These are phyloP conservation scores for Cardiospermum halicacabum DNA, from an alignment of 345 rosid species.

Conservation along the genomic window DNA sequence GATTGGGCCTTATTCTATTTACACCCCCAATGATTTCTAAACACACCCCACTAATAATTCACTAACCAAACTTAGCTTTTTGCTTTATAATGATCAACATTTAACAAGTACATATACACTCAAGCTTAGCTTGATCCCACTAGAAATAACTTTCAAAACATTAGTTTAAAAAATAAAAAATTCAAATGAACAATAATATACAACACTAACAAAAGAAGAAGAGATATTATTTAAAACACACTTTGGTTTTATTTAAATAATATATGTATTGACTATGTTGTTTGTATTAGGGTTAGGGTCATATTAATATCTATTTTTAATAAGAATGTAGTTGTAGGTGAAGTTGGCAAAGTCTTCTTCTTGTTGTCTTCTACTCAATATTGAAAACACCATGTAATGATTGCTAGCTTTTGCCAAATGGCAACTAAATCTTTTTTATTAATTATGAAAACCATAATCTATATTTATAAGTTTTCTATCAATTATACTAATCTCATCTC, in stretches of 20 bases:
- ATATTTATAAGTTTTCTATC: too few species aligned
- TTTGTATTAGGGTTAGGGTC: neutral
- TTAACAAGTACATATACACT: neutral
- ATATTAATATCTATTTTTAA: too few species aligned
- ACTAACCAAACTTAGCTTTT: too few species aligned
- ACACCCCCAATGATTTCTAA: too few species aligned
- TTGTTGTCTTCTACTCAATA: slow-evolving; percentile 25
- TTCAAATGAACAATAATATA: slow-evolving; percentile 29
- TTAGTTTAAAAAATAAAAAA: neutral
- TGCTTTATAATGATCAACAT: too few species aligned
- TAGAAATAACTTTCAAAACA: slow-evolving; percentile 14
- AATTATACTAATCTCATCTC: too few species aligned
- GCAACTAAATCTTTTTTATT: neutral
- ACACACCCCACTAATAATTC: too few species aligned
- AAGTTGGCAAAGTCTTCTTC: slow-evolving; percentile 19
- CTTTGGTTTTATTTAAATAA: too few species aligned
- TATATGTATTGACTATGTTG: slow-evolving; percentile 21
- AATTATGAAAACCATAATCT: too few species aligned
- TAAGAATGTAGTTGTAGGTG: slow-evolving; percentile 9
- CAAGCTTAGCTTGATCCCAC: slow-evolving; percentile 20
- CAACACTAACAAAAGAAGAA: neutral
- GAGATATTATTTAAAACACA: slow-evolving; percentile 13
- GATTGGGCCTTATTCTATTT: too few species aligned
- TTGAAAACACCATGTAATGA: neutral
- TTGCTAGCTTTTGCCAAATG: slow-evolving; percentile 20